phyloP scores from a whole-genome alignment of 2,329 filamentous ascomycete species.

The Monosporascus sp. region DNA sequence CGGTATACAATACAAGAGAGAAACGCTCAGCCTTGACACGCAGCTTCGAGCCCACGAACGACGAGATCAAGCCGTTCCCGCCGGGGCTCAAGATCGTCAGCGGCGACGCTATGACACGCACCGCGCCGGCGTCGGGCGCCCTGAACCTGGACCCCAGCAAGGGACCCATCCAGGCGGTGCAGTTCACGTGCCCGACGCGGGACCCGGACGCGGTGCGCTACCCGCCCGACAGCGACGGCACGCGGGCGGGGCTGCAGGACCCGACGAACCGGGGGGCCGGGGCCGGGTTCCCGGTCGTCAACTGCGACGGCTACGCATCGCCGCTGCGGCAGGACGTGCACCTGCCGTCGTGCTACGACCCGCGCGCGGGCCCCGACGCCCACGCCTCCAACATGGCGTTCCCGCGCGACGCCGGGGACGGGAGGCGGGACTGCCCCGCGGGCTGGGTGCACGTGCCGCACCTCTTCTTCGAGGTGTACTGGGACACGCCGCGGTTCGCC shows the following conservation, averaged over 20 bases:
- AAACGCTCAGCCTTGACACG: conserved; percentile 31
- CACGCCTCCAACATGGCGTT: conserved; percentile 63
- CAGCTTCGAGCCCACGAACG: background rate
- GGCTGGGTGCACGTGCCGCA: conserved; percentile 52
- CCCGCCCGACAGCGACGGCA: conserved; percentile 49
- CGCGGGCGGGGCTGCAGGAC: conserved; percentile 49
- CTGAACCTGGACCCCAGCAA: conserved; percentile 46
- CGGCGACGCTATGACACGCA: conserved; percentile 21
- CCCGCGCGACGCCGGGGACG: conserved; percentile 43
- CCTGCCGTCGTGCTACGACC: conserved; percentile 72
- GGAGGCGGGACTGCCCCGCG: conserved; percentile 48
- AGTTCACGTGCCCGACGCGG: conserved; percentile 56
- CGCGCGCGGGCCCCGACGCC: conserved; percentile 51
- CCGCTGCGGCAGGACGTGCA: conserved; percentile 62
- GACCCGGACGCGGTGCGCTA: conserved; percentile 46
- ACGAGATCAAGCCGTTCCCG: conserved; percentile 42
- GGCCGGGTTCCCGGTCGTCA: conserved; percentile 62
- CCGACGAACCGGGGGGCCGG: conserved; percentile 50
- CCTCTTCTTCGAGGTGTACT: conserved; percentile 56
- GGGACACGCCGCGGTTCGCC: conserved; percentile 49
- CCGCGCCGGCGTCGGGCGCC: conserved; percentile 44
- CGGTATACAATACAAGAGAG: conserved; percentile 38
- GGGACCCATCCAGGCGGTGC: conserved; percentile 47
- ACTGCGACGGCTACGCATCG: conserved; percentile 59
- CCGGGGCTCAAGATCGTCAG: conserved; percentile 48